A percentile compares a stretch with the other conserved stretches of the same genome.
These are phyloP conservation scores for Juglanconis sp. DNA, from an alignment of 2,329 filamentous ascomycete genomes.

Conservation along the genomic window DNA sequence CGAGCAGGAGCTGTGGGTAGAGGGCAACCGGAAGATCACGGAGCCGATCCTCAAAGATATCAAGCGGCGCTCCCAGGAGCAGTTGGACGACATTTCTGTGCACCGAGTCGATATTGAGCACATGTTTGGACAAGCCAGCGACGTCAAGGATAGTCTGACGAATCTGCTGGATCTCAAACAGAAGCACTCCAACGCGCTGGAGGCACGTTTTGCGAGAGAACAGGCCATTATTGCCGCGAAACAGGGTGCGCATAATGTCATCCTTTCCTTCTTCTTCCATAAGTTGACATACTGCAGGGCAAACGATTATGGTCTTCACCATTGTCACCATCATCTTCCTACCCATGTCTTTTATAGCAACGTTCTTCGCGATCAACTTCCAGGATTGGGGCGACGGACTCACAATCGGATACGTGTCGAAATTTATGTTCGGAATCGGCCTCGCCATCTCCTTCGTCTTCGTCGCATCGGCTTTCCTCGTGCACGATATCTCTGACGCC, in stretches of 20 bases:
- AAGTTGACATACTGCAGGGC: slow-evolving; percentile 20
- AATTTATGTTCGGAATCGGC: slow-evolving; percentile 35
- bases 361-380: slow-evolving; percentile 42
- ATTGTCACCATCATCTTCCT: slow-evolving; percentile 44
- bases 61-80: slow-evolving; percentile 52
- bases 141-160: slow-evolving; percentile 57
- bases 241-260: slow-evolving; percentile 24
- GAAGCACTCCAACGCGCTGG: slow-evolving; percentile 65
- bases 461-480: slow-evolving; percentile 35
- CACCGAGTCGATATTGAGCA: slow-evolving; percentile 56
- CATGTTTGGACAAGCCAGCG: slow-evolving; percentile 60
- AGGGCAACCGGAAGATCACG: slow-evolving; percentile 18
- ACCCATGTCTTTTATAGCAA: slow-evolving; percentile 41
- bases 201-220: slow-evolving; percentile 59
- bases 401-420: slow-evolving; percentile 25
- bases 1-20: slow-evolving; percentile 28
- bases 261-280: neutral
- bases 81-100: slow-evolving; percentile 53
- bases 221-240: slow-evolving; percentile 60
- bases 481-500: slow-evolving; percentile 30
- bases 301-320: slow-evolving; percentile 43
- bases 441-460: slow-evolving; percentile 37
- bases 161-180: slow-evolving; percentile 66
- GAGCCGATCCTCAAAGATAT: slow-evolving; percentile 28
- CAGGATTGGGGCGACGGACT: slow-evolving; percentile 40